Base-by-base conservation (phyloP, 495 filamentous ascomycete genomes). In the Xylaria curta region DNA sequence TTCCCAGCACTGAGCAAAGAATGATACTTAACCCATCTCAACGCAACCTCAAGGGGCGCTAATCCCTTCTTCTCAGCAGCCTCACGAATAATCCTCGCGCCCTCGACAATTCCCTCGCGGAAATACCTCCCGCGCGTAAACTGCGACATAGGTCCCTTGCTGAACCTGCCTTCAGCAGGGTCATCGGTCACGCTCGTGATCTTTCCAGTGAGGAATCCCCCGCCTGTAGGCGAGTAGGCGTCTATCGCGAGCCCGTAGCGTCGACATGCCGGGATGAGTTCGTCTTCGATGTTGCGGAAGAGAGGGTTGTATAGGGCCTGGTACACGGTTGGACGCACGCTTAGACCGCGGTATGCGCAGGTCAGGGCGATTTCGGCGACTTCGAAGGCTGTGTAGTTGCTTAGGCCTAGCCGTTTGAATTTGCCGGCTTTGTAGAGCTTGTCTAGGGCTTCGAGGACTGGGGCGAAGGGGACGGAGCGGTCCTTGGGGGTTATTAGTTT, bases 321-420 rank as follows among this genome's bases (percentile, higher is more conserved):
- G 76, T 91, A 90, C 31, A 91, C 83, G 7, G 85, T 89, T 10
- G 91, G 89, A n/a, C 85, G 84, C 46, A 91, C 86, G 53, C 53
- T 6, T 86, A 88, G 92, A 7, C 90, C 90, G 64, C 89, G 86
- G 78, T 89, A 86, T 63, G 88, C 87, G 79, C 92, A 94, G 44
- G 88, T 86, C 70, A 91, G 91, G 7, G 89, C 91, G 24, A 94
- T 85, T 81, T 96, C 94, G 1, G 94, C 93, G 1, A 97, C 92
- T 77, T 97, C 93, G 79, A 91, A 95, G 12, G 93, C 87, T 1
- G 93, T 90, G 75, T 86, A 97, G 78, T 95, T 97, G 68, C 87
- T 89, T 66, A 97, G 76, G 3, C 92, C 93, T 3, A 97, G 79
- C 68, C 90, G 84, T 21, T 90, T 87, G 80, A 97, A 96, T 74